Base-by-base conservation (phyloP, 176 grass and related monocot species). In the Phoenix roebelenii region DNA sequence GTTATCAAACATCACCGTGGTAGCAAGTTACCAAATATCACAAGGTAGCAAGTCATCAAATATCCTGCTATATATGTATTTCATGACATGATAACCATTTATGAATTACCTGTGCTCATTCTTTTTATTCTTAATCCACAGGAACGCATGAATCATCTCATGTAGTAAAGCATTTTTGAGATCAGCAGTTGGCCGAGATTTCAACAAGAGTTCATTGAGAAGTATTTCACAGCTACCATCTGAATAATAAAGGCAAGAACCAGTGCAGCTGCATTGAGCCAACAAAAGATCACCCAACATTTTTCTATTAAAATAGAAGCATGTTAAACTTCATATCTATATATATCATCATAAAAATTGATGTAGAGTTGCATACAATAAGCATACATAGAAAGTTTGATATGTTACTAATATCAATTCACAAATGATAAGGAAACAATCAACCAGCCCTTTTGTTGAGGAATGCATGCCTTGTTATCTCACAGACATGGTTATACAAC, bases 61-160 rank as follows among this genome's bases (percentile, higher is more conserved):
- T 44, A 44, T 44, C 35, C 26, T 53, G 10, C 16, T 25, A 2
- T 53, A 28, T 4, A 20, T 20, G 28, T 5, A 29, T 28, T 53
- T 3, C 16, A 29, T 53, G 25, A 16, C 25, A 28, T 54, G 14
- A 16, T 18, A 26, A 16, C 17, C 49, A 49, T 63, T 58, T 19
- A 58, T 64, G 15, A 71, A 55, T 35, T 70, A 85, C 87, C 75
- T 71, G 74, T 82, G 82, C 60, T 79, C 39, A 54, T 16, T 55
- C 5, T 79, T 85, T 20, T 61, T 71, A 15, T 82, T 50, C 63
- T 76, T 68, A 61, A 85, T 66, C 63, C 87, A 90, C 65, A 85
- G 72, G 56, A 82, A 79, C 4, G 87, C 82, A 30, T 90, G 87
- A 63, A 90, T 90, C 87, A 90, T 90, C 72, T 90, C 87, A 76